phyloP scores from a whole-genome alignment of 106 monocot species.

The Narthecium ossifragum region DNA sequence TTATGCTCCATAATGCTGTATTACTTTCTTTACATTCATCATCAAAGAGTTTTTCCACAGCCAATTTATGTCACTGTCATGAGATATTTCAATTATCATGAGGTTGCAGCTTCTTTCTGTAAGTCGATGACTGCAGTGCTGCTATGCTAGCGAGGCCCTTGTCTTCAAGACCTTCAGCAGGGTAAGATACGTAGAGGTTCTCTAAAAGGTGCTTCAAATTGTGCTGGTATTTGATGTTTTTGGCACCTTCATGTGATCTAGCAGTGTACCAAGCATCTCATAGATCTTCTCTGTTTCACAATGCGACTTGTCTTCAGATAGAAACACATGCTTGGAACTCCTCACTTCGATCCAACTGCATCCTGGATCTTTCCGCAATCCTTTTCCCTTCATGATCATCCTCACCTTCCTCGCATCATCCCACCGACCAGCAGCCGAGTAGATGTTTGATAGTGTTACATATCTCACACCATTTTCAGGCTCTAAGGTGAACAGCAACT shows the following conservation, averaged over 20 bases:
- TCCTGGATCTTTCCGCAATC: constrained; percentile 51
- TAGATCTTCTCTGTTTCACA: constrained; percentile 34
- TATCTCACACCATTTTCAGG: constrained; percentile 58
- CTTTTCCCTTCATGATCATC: constrained; percentile 49
- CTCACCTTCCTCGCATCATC: constrained; percentile 39
- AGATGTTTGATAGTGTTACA: constrained; percentile 57
- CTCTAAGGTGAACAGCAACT: constrained; percentile 42
- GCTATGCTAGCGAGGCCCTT: too few relatives aligned
- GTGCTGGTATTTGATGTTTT: not conserved
- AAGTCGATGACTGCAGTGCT: too few relatives aligned
- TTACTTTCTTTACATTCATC: too few relatives aligned
- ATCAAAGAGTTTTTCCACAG: too few relatives aligned
- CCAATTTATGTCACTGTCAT: too few relatives aligned
- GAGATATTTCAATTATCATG: too few relatives aligned
- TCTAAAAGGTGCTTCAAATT: too few relatives aligned
- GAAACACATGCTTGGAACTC: constrained; percentile 36
- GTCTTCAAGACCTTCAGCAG: too few relatives aligned
- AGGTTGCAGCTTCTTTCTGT: too few relatives aligned
- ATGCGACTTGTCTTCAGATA: constrained; percentile 39
- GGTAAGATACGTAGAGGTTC: too few relatives aligned
- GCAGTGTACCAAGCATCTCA: constrained; percentile 19
- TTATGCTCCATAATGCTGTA: too few relatives aligned
- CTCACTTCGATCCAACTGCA: constrained; percentile 65
- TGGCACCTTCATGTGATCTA: constrained; percentile 32
- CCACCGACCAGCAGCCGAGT: constrained; percentile 58